A percentile compares a stretch with the other conserved stretches of the same genome.
These are phyloP conservation scores for Lipomyces chichibuensis DNA, from an alignment of 805 yeast genomes.

Conservation along the genomic window DNA sequence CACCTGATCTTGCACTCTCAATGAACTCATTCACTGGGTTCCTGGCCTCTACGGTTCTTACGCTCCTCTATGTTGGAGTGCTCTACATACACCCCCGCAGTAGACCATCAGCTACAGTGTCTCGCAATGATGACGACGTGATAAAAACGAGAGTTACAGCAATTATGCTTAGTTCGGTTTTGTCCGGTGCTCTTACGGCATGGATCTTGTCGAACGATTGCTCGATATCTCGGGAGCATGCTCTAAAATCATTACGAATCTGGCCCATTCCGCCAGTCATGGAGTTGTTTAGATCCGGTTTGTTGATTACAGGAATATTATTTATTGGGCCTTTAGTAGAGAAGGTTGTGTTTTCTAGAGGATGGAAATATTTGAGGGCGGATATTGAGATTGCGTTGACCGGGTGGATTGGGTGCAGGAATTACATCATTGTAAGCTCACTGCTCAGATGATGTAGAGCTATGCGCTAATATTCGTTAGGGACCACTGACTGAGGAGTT, in stretches of 20 bases:
- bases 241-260: slow-evolving; percentile 14
- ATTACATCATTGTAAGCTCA: slow-evolving; percentile 31
- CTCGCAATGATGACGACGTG: slow-evolving; percentile 24
- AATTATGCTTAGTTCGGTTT: slow-evolving; percentile 23
- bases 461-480: slow-evolving; percentile 11
- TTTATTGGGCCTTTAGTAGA: slow-evolving; percentile 56
- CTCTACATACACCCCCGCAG: slow-evolving; percentile 33
- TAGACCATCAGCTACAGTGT: slow-evolving; percentile 29
- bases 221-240: slow-evolving; percentile 5
- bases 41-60: slow-evolving; percentile 13
- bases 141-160: slow-evolving; percentile 22
- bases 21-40: not conserved
- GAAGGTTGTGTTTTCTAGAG: slow-evolving; percentile 40
- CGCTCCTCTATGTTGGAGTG: slow-evolving; percentile 36
- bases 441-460: not conserved
- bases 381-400: slow-evolving; percentile 7
- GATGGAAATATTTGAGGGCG: slow-evolving; percentile 12
- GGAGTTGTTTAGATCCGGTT: slow-evolving; percentile 22
- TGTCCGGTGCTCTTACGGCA: slow-evolving; percentile 20
- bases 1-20: not conserved
- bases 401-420: slow-evolving; percentile 22
- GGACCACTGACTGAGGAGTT: slow-evolving; percentile 84
- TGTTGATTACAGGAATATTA: slow-evolving; percentile 45
- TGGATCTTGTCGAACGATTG: slow-evolving; percentile 18
- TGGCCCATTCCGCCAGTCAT: slow-evolving; percentile 17